Evolutionary conservation across 1,284 basidiomycete species (phyloP).

Genomic region (Coriolopsis trogii): DNA sequence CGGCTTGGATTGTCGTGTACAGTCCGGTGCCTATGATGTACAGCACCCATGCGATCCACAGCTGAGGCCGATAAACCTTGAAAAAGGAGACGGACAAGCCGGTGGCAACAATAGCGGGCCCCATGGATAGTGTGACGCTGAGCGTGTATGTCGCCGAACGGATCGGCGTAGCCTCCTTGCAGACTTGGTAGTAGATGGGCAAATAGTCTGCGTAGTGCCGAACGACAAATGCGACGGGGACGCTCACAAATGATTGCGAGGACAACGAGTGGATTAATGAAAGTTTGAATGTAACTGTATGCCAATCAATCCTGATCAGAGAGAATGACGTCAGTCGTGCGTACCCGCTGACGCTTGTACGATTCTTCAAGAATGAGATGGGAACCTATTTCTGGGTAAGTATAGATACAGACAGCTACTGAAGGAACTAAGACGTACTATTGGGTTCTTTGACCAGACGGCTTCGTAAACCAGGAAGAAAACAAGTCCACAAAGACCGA

Average conservation of each 20-base stretch:
- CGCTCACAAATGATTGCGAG: conserved; percentile 17
- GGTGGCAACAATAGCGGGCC: conserved; percentile 32
- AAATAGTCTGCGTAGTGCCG: conserved; percentile 7
- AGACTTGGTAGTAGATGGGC: conserved; percentile 50
- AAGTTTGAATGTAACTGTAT: conserved; percentile 25
- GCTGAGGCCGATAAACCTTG: conserved; percentile 38
- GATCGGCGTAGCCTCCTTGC: conserved; percentile 43
- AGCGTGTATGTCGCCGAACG: conserved; percentile 45
- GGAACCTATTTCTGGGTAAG: no score
- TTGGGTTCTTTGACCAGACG: not conserved
- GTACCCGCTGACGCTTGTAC: conserved; percentile 30
- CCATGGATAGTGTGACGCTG: conserved; percentile 30
- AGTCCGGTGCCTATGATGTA: conserved; percentile 38
- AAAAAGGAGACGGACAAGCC: conserved; percentile 32
- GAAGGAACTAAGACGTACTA: no score
- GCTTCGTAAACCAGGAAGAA: not conserved
- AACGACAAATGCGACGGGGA: not conserved
- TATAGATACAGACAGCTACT: no score
- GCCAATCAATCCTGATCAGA: not conserved
- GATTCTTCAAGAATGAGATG: conserved; percentile 18
- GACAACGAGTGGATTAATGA: conserved; percentile 17
- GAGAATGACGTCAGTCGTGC: not conserved
- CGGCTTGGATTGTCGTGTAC: conserved; percentile 29
- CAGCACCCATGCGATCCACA: conserved; percentile 41
- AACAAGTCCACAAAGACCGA: not conserved